Evolutionary conservation across 2,329 filamentous ascomycete genomes (phyloP).

Genomic region (Zasmidium angulare): DNA sequence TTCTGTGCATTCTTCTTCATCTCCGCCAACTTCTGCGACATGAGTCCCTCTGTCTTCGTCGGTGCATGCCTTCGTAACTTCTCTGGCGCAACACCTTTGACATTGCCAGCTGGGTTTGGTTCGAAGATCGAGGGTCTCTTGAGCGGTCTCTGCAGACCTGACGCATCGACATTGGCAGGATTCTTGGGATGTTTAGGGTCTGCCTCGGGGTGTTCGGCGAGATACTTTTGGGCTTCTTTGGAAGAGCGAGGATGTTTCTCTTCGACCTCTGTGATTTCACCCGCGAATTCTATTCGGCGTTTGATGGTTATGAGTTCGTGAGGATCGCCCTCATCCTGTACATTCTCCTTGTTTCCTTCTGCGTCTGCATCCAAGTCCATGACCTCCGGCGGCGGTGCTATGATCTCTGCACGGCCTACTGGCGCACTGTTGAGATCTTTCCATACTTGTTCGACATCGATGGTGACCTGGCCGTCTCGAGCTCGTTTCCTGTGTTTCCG

Average conservation of each 20-base stretch:
- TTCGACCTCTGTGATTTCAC: conserved; percentile 54
- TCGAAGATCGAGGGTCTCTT: conserved; percentile 52
- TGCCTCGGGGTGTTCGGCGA: conserved; percentile 42
- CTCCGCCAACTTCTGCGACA: conserved; percentile 33
- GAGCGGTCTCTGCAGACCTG: conserved; percentile 39
- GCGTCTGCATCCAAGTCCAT: conserved; percentile 23
- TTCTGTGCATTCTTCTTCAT: conserved; percentile 49
- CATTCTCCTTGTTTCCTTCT: conserved; percentile 26
- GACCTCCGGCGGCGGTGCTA: conserved; percentile 11
- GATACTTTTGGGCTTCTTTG: conserved; percentile 56
- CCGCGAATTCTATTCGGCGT: conserved; percentile 58
- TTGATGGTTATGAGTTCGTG: conserved; percentile 54
- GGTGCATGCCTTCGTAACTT: conserved; percentile 41
- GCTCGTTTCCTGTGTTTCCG: conserved; percentile 47
- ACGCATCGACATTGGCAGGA: conserved; percentile 18
- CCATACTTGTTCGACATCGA: conserved; percentile 58
- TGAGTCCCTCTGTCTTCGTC: conserved; percentile 31
- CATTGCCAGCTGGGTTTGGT: conserved; percentile 48
- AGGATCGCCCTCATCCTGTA: neutral
- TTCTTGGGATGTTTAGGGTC: conserved; percentile 29
- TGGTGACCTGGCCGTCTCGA: conserved; percentile 48
- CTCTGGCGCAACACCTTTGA: conserved; percentile 47
- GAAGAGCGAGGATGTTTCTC: conserved; percentile 54
- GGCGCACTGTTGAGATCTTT: conserved; percentile 48
- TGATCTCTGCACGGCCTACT: conserved; percentile 27